Base-by-base conservation (phyloP, 1,139 yeast species). In the Yamadazyma siamensis region DNA sequence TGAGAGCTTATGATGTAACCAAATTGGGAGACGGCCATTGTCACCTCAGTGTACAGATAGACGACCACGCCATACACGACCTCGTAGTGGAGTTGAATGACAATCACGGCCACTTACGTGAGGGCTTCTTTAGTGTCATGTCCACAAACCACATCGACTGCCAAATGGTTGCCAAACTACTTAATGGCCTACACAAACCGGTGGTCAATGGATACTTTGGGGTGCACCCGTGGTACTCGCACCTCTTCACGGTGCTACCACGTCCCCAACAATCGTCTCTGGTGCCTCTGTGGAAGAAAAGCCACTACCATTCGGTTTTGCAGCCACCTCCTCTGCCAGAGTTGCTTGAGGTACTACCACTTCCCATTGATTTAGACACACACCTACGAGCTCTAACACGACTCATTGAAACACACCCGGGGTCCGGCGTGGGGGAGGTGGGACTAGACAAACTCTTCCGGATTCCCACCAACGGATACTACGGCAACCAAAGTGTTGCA, bases 201-300 rank as follows among this genome's bases (percentile, higher is more conserved):
- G 27, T 46, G 17, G 56, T 82, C 1, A 55, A 70, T 1, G 81
- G 91, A 0, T 77, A 80, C 31, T 80, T 79, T 51, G 98, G 97
- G 0, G 65, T 86, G 4, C 97, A 91, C 53, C 97, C 97, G 0
- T 89, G 96, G 96, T 87, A 75, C 48, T 59, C 77, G 2, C 95
- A 89, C 54, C 46, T 80, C 18, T 80, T 77, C 40, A 61, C 74
- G 7, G 35, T 27, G 5, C 7, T 29, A 8, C 15, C 25, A 7
- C 34, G 28, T 3, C 42, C 32, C 7, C 36, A 39, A 15, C 33
- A 65, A 47, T 49, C 43, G 3, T 33, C 50, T 26, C 20, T 8
- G 10, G 7, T 18, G 20, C 7, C 9, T 18, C 20, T 8, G 10
- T 18, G 20, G 20, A 72, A 72, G 40, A 13, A 28, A 11, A 54